A percentile compares a stretch with the other conserved stretches of the same genome.
These are phyloP conservation scores for Phytophthora meadii DNA, from an alignment of 352 stramenopile species.

Conservation along the genomic window DNA sequence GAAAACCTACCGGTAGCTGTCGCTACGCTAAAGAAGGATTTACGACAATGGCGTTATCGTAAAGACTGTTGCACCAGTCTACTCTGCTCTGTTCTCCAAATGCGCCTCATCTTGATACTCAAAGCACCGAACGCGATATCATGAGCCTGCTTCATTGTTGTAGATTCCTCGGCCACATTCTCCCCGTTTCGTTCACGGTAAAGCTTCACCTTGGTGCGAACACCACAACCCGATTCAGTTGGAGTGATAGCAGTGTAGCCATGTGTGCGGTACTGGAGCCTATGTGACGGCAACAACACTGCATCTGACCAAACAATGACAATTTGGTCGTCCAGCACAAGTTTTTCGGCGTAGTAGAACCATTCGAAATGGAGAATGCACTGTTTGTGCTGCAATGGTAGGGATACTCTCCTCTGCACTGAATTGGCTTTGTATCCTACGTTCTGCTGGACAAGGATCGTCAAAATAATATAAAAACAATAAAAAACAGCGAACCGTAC, in stretches of 20 bases:
- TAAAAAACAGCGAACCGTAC: background rate
- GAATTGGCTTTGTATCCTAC: constrained; percentile 5
- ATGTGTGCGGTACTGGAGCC: constrained; percentile 11
- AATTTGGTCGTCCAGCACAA: constrained; percentile 11
- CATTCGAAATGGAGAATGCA: constrained; percentile 10
- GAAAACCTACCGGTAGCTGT: no score
- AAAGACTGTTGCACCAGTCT: background rate
- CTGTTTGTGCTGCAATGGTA: constrained; percentile 4
- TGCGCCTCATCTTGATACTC: background rate
- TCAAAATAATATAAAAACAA: background rate
- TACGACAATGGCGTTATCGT: background rate
- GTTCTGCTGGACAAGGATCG: background rate
- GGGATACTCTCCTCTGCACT: constrained; percentile 4
- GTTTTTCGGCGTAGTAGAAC: constrained; percentile 19
- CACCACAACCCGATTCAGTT: constrained; percentile 1
- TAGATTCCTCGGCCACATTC: no score
- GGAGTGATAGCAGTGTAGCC: constrained; percentile 13
- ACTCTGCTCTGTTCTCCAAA: constrained; percentile 2
- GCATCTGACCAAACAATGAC: constrained; percentile 13
- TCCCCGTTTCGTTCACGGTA: background rate
- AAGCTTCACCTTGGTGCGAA: constrained; percentile 16
- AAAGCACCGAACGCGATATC: background rate
- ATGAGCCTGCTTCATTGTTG: background rate
- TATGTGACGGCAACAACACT: constrained; percentile 12
- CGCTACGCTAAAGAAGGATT: no score